A percentile compares a stretch with the other conserved stretches of the same genome.
phyloP scores from a whole-genome alignment of 2,329 filamentous ascomycete genomes.

The Domatiomyces catenatus region DNA sequence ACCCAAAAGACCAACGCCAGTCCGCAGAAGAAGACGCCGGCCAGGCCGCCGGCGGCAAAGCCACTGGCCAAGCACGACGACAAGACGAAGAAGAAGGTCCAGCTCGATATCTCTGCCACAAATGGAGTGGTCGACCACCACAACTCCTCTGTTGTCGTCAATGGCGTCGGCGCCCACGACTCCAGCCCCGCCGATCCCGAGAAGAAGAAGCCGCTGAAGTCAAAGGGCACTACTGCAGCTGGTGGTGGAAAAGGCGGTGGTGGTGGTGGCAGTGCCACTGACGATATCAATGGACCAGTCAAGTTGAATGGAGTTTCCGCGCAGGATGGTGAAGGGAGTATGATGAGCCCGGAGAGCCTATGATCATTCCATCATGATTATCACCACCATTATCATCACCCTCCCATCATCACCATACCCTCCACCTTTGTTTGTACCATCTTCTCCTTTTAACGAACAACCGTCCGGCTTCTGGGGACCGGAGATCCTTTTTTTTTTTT shows the following conservation, averaged over 20 bases:
- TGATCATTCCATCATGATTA: not conserved
- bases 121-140: conserved; percentile 6
- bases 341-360: conserved; percentile 69
- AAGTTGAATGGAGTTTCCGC: conserved; percentile 20
- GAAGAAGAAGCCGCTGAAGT: conserved; percentile 13
- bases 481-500: too few species aligned
- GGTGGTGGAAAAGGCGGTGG: conserved; percentile 6
- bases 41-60: conserved; percentile 6
- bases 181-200: conserved; percentile 12
- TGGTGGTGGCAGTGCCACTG: not conserved
- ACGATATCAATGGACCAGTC: conserved; percentile 8
- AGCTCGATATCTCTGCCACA: conserved; percentile 1
- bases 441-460: too few species aligned
- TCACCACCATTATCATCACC: not conserved
- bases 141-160: conserved; percentile 8
- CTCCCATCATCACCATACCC: too few species aligned
- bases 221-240: conserved; percentile 14
- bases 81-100: conserved; percentile 14
- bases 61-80: conserved; percentile 5
- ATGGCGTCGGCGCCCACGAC: conserved; percentile 8
- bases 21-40: conserved; percentile 27
- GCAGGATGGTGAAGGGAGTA: conserved; percentile 49
- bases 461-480: too few species aligned
- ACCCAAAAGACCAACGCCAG: conserved; percentile 22
- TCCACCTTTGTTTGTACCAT: too few species aligned